Evolutionary conservation across 768 basidiomycete genomes (phyloP).

Genomic region (Termitomyces sp.): DNA sequence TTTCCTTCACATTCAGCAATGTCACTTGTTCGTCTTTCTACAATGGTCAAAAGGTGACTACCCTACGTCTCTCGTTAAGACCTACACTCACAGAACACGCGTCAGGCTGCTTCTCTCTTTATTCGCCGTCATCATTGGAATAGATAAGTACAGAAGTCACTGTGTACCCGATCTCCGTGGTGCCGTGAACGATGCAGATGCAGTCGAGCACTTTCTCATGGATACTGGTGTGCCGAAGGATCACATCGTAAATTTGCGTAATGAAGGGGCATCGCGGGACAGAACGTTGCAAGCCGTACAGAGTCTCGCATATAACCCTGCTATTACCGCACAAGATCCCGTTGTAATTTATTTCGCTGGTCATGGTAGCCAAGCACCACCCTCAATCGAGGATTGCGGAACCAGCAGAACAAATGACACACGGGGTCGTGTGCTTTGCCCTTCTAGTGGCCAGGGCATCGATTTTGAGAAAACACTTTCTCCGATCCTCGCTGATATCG

Average conservation of each 20-base stretch:
- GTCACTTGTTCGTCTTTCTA: no score
- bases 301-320: background rate
- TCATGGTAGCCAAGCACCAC: background rate
- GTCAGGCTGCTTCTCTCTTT: background rate
- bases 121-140: slow-evolving; percentile 15
- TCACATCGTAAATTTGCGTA: slow-evolving; percentile 2
- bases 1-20: no score
- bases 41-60: no score
- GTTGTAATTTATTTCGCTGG: slow-evolving; percentile 17
- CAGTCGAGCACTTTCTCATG: slow-evolving; percentile 6
- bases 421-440: no score
- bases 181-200: slow-evolving; percentile 9
- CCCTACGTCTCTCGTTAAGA: no score
- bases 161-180: background rate
- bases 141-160: slow-evolving; percentile 7
- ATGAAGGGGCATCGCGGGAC: slow-evolving; percentile 6
- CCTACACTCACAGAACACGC: no score
- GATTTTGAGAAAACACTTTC: background rate
- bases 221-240: background rate
- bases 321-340: slow-evolving; percentile 3
- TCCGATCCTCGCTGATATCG: slow-evolving; percentile 1
- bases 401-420: no score
- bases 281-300: background rate
- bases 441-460: no score
- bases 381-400: no score